These are phyloP conservation scores for Escovopsis sp. DNA, from an alignment of 2,329 filamentous ascomycete species.

Conservation along the genomic window DNA sequence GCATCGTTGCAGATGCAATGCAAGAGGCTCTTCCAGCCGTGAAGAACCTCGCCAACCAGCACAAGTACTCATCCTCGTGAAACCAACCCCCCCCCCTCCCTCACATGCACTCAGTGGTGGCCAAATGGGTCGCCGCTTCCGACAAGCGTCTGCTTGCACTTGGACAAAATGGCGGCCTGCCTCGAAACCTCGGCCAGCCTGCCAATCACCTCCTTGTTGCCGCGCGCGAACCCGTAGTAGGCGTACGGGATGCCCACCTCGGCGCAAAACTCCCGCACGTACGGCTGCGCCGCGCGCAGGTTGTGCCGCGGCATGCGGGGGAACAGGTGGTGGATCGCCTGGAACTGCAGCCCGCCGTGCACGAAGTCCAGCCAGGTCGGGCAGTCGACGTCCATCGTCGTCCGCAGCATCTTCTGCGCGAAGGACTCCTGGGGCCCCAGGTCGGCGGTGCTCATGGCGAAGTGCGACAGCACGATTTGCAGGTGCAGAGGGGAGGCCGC, in stretches of 20 bases:
- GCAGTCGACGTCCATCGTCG: conserved; percentile 61
- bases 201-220: conserved; percentile 6
- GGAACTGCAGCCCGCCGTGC: conserved; percentile 59
- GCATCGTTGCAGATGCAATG: no score
- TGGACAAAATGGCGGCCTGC: conserved; percentile 5
- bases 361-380: conserved; percentile 57
- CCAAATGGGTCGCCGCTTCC: neutral
- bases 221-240: conserved; percentile 5
- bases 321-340: conserved; percentile 55
- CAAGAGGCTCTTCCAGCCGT: no score
- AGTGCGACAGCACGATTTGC: conserved; percentile 58
- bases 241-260: conserved; percentile 6
- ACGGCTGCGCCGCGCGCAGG: conserved; percentile 39
- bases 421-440: conserved; percentile 51
- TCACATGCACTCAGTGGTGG: neutral
- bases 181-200: conserved; percentile 6
- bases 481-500: conserved; percentile 54
- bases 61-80: no score
- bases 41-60: no score
- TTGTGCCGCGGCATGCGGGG: conserved; percentile 56
- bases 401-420: conserved; percentile 52
- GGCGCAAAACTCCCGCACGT: conserved; percentile 5
- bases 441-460: conserved; percentile 54
- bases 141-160: conserved; percentile 3
- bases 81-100: no score